These are phyloP conservation scores for Colletotrichum sidae DNA, from an alignment of 2,329 filamentous ascomycete genomes.

Conservation along the genomic window DNA sequence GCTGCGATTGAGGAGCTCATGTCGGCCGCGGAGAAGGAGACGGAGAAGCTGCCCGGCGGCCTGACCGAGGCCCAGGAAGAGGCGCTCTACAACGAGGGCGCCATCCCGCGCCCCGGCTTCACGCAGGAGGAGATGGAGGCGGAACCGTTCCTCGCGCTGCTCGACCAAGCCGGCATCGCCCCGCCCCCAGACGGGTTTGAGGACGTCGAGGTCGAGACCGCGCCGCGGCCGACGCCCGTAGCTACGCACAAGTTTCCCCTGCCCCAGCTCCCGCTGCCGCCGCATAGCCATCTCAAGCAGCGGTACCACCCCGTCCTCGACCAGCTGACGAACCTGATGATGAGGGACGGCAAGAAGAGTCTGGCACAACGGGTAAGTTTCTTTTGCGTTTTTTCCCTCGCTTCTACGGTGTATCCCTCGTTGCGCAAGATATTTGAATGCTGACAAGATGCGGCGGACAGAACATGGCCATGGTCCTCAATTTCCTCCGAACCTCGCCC, in stretches of 20 bases:
- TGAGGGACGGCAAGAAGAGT: constrained; percentile 91
- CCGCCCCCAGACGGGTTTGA: too few relatives aligned
- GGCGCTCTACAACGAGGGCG: constrained; percentile 55
- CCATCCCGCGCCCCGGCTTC: constrained; percentile 45
- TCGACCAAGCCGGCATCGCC: constrained; percentile 42
- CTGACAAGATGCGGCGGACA: constrained; percentile 49
- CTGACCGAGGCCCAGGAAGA: constrained; percentile 57
- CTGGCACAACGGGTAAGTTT: constrained; percentile 84
- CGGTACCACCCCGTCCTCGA: constrained; percentile 87
- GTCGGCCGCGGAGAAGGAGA: constrained; percentile 7
- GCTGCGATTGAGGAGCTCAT: constrained; percentile 30
- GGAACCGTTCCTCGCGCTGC: constrained; percentile 38
- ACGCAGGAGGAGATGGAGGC: too few relatives aligned
- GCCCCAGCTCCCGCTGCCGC: constrained; percentile 74
- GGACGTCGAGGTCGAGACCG: constrained; percentile 24
- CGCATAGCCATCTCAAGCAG: constrained; percentile 74
- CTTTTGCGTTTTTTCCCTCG: background rate
- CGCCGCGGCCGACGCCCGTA: constrained; percentile 15
- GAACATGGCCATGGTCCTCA: constrained; percentile 89
- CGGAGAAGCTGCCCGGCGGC: constrained; percentile 43
- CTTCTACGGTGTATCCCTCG: too few relatives aligned
- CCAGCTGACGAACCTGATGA: constrained; percentile 90
- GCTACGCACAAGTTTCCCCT: constrained; percentile 75
- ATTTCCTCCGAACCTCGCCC: constrained; percentile 84
- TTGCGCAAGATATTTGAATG: background rate